Conservation (phyloP, 2,329 filamentous ascomycete genomes). For the Magnaporthiopsis incrustans region DNA sequence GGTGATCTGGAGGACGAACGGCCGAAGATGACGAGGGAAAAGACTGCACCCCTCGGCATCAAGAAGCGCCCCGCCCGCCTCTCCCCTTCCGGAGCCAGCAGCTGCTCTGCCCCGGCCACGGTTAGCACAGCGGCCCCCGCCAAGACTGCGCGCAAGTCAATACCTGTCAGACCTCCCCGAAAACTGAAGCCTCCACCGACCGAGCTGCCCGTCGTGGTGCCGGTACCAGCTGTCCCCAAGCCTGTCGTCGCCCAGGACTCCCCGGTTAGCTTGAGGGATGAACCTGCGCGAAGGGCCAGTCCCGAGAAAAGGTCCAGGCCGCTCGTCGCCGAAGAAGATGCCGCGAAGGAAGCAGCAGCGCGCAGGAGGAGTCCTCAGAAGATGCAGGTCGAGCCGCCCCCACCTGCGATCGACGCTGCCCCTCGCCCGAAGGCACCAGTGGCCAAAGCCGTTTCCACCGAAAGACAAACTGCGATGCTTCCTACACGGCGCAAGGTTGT, state of each 20-base stretch:
- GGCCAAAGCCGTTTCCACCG: background rate
- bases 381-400: background rate
- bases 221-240: background rate
- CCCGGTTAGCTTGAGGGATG: background rate
- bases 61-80: background rate
- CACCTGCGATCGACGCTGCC: background rate
- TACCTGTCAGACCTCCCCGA: constrained; percentile 3
- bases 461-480: background rate
- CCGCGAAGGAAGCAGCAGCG: background rate
- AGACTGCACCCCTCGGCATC: background rate
- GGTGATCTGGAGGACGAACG: background rate
- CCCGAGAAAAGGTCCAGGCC: background rate
- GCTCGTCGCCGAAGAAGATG: background rate
- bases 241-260: background rate
- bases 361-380: background rate
- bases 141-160: background rate
- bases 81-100: background rate
- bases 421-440: background rate
- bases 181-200: background rate
- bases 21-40: background rate
- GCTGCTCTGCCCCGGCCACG: too few relatives aligned
- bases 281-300: background rate
- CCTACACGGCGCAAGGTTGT: background rate
- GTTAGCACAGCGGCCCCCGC: background rate
- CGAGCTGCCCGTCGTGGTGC: background rate